Percentiles rank a stretch among this genome's conserved stretches.
phyloP scores from a whole-genome alignment of 331 rosid species.

The Arachis monticola region DNA sequence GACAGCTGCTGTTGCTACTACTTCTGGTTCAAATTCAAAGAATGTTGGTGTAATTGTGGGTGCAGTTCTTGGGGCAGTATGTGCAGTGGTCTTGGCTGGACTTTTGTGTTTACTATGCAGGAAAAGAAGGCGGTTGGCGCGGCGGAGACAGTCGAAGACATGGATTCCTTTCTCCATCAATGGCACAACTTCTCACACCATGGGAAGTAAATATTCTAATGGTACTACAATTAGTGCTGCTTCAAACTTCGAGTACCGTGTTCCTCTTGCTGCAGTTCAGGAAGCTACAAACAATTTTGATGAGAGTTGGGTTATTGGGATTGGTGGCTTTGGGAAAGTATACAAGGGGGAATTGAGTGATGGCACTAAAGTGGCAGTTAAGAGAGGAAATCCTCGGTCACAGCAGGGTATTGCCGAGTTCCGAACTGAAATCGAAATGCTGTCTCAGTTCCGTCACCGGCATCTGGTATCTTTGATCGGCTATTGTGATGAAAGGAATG shows the following conservation, averaged over 20 bases:
- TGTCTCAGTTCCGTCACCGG: constrained; percentile 81
- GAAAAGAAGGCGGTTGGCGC: constrained; percentile 48
- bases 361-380: constrained; percentile 80
- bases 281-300: constrained; percentile 73
- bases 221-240: constrained; percentile 63
- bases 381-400: constrained; percentile 77
- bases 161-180: constrained; percentile 63
- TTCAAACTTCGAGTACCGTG: constrained; percentile 57
- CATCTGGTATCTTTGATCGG: constrained; percentile 85
- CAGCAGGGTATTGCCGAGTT: constrained; percentile 80
- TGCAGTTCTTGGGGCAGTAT: constrained; percentile 46
- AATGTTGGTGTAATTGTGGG: constrained; percentile 60
- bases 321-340: constrained; percentile 81
- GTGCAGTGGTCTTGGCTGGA: constrained; percentile 50
- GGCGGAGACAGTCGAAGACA: constrained; percentile 59
- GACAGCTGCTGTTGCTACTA: constrained; percentile 5
- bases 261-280: constrained; percentile 62
- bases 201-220: constrained; percentile 71
- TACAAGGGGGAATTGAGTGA: constrained; percentile 66
- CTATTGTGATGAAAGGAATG: constrained; percentile 78
- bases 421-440: constrained; percentile 77
- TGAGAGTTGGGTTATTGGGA: constrained; percentile 72
- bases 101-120: constrained; percentile 52
- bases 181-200: constrained; percentile 62
- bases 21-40: constrained; percentile 49